Percentiles rank a stretch among this genome's conserved stretches.
These are phyloP conservation scores for Botryotinia calthae DNA, from an alignment of 2,329 filamentous ascomycete species.

Conservation along the genomic window DNA sequence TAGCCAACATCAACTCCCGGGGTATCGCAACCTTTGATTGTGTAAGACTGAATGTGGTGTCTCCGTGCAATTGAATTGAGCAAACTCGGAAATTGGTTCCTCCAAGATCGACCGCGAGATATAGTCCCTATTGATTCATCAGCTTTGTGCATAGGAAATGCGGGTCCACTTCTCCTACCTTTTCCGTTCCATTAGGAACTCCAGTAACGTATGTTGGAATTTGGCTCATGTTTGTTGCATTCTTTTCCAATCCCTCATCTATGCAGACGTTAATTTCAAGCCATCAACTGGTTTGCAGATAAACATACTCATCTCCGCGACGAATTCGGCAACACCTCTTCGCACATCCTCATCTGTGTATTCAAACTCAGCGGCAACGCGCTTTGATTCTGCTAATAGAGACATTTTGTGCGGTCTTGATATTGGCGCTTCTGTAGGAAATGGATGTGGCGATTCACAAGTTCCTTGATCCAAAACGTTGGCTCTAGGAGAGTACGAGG, in stretches of 20 bases:
- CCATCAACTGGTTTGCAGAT: conserved; percentile 26
- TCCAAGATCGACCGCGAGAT: conserved; percentile 95
- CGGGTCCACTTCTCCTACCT: conserved; percentile 54
- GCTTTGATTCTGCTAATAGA: conserved; percentile 68
- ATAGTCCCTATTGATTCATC: conserved; percentile 61
- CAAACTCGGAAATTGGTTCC: conserved; percentile 98
- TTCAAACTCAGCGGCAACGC: conserved; percentile 81
- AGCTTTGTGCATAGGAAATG: conserved; percentile 1
- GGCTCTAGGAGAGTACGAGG: conserved; percentile 45
- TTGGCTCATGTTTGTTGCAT: conserved; percentile 83
- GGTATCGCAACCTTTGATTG: conserved; percentile 93
- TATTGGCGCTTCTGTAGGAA: conserved; percentile 53
- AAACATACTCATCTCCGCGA: conserved; percentile 73
- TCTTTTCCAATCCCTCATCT: conserved; percentile 79
- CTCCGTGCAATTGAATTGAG: conserved; percentile 88
- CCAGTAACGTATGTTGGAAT: conserved; percentile 96
- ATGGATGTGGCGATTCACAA: conserved; percentile 55
- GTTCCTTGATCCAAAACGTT: conserved; percentile 46
- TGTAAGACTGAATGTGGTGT: conserved; percentile 90
- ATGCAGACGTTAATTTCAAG: conserved; percentile 25
- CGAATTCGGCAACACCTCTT: conserved; percentile 78
- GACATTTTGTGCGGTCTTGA: conserved; percentile 60
- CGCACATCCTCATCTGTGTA: conserved; percentile 77
- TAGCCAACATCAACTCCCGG: conserved; percentile 82
- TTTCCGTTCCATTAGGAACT: conserved; percentile 95